A percentile compares a stretch with the other conserved stretches of the same genome.
Conservation (phyloP, 2,329 filamentous ascomycete genomes). For the Akanthomyces dipterigenus region DNA sequence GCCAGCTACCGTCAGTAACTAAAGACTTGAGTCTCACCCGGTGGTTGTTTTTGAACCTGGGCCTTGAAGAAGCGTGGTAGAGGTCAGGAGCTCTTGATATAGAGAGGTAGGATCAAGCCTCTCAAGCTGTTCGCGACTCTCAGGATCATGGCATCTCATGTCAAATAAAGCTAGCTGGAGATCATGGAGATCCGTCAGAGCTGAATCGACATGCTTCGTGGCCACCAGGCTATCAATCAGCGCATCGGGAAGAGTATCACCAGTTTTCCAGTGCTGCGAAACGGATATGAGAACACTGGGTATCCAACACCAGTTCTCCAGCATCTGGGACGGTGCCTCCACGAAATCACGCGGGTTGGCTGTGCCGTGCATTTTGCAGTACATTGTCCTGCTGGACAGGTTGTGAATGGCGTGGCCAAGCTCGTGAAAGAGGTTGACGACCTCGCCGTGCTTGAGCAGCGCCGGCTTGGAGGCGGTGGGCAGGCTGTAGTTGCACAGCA, state of each 20-base stretch:
- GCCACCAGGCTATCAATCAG: too few relatives aligned
- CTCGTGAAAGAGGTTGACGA: conserved; percentile 77
- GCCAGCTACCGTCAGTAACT: too few relatives aligned
- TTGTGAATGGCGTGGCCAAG: conserved; percentile 66
- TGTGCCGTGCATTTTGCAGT: conserved; percentile 55
- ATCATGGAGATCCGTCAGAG: too few relatives aligned
- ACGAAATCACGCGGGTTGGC: conserved; percentile 41
- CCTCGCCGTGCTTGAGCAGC: conserved; percentile 75
- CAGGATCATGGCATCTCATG: too few relatives aligned
- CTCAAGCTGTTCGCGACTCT: too few relatives aligned
- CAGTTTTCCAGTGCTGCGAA: conserved; percentile 60
- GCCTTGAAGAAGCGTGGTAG: too few relatives aligned
- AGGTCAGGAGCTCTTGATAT: too few relatives aligned
- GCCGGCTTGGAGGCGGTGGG: conserved; percentile 61
- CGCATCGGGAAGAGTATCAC: too few relatives aligned
- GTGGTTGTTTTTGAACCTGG: too few relatives aligned
- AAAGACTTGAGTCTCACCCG: not conserved
- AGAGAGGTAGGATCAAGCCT: too few relatives aligned
- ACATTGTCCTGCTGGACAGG: conserved; percentile 48
- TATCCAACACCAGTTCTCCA: conserved; percentile 35
- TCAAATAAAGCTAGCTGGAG: too few relatives aligned
- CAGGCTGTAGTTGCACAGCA: conserved; percentile 84
- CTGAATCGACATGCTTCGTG: too few relatives aligned
- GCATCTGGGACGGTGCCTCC: conserved; percentile 33
- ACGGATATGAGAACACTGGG: conserved; percentile 38